A percentile compares a stretch with the other conserved stretches of the same genome.
Conservation (phyloP, 2,329 filamentous ascomycete genomes). For the Mycocentrospora acerina region DNA sequence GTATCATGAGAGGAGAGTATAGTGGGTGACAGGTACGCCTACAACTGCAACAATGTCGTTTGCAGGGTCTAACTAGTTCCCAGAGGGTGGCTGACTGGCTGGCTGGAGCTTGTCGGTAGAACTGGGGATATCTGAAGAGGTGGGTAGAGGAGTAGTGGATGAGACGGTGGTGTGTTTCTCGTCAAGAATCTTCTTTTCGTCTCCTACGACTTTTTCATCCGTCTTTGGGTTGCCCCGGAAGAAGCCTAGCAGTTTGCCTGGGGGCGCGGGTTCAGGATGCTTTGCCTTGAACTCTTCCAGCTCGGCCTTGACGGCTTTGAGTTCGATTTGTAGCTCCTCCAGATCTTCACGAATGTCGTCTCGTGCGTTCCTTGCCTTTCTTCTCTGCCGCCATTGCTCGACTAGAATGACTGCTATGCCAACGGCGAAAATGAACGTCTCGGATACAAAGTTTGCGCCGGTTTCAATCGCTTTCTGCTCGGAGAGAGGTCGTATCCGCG, state of each 20-base stretch:
- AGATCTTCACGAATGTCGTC: conserved; percentile 63
- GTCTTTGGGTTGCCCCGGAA: conserved; percentile 28
- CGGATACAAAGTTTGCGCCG: conserved; percentile 68
- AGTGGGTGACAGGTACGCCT: neutral
- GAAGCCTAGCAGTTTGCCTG: conserved; percentile 31
- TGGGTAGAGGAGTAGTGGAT: neutral
- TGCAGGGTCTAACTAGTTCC: too few relatives aligned
- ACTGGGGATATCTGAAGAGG: neutral
- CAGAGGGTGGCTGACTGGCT: neutral
- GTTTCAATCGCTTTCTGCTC: conserved; percentile 69
- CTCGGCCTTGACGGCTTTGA: conserved; percentile 41
- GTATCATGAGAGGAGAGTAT: conserved; percentile 39
- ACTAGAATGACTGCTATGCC: conserved; percentile 64
- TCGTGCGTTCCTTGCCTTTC: conserved; percentile 61
- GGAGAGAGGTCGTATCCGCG: conserved; percentile 63
- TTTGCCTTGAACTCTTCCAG: conserved; percentile 44
- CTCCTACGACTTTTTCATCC: conserved; percentile 19
- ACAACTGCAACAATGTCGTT: too few relatives aligned
- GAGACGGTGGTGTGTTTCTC: conserved; percentile 4
- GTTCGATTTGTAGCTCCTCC: conserved; percentile 56
- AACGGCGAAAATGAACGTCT: conserved; percentile 66
- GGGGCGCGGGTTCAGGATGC: conserved; percentile 27
- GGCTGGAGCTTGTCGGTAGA: conserved; percentile 1
- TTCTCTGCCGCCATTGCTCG: conserved; percentile 61
- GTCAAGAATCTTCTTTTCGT: conserved; percentile 10